Evolutionary conservation across 306 rosid genomes (phyloP), one percentile per base, ranked within the genome.

Genomic region (Senna siamea): DNA sequence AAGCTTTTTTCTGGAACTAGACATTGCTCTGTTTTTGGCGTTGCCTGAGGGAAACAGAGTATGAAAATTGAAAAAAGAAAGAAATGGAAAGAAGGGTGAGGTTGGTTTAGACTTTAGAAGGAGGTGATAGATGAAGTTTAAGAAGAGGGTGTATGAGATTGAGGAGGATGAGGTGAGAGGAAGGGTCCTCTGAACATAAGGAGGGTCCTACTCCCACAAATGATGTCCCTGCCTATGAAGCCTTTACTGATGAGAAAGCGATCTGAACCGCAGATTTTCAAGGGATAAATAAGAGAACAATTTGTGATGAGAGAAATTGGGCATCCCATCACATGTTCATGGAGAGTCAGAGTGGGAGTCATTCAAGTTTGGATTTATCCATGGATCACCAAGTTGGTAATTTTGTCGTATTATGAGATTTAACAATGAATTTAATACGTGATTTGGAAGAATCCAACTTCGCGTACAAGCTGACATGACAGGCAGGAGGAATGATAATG

Each of bases 1-100:
- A 75, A 88, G 79, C 78, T 86, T 92, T 69, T 78, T 87, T 68
- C 84, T 85, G 71, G 83, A 72, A 15, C 67, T 76, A 63, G 89
- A 81, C 99, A 95, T 95, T 80, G 81, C 64, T 40, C 12, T 13
- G 75, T 3, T 48, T 22, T 46, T 2, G n/a, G n/a, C n/a, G n/a
- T n/a, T n/a, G n/a, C n/a, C n/a, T n/a, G n/a, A n/a, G n/a, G n/a
- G 63, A 30, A 47, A 19, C 18, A 70, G 54, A 46, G 52, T 17
- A 69, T 20, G 47, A 55, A 62, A 60, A 62, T 37, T 37, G 6
- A 37, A 5, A 37, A 2, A 5, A 8, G 76, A 75, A 18, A 5
- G 71, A 52, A 72, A 69, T 5, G n/a, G 75, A 44, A 74, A 47
- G 14, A 35, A n/a, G 40, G 1, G 47, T 2, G 13, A 10, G 2